Conservation (phyloP, 768 basidiomycete genomes). For the Lactarius akahatsu region DNA sequence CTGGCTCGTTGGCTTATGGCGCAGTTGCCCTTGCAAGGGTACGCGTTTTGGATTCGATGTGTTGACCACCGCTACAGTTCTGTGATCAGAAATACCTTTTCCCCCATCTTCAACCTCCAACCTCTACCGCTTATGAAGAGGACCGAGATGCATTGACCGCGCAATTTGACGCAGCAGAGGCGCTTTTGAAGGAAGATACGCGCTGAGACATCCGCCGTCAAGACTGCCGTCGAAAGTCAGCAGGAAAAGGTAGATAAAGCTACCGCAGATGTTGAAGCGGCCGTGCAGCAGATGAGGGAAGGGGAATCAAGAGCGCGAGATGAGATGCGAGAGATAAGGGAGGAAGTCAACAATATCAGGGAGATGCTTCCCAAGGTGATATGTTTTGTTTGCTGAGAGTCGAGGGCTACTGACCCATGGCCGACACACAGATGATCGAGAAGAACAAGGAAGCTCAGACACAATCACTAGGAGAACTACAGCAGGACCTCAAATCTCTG, state of each 20-base stretch:
- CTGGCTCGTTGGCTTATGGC: constrained; percentile 81
- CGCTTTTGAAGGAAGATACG: constrained; percentile 81
- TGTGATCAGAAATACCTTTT: constrained; percentile 75
- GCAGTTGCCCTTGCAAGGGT: constrained; percentile 79
- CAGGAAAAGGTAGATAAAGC: constrained; percentile 68
- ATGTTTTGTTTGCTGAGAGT: constrained; percentile 19
- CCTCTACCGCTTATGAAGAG: constrained; percentile 82
- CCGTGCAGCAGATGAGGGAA: constrained; percentile 72
- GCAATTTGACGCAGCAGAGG: constrained; percentile 88
- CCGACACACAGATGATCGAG: constrained; percentile 78
- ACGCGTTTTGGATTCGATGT: constrained; percentile 27
- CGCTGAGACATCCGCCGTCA: constrained; percentile 68
- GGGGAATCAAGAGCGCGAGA: constrained; percentile 77
- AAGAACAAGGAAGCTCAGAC: constrained; percentile 86
- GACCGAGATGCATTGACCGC: constrained; percentile 82
- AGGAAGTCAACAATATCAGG: constrained; percentile 85
- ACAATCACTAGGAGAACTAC: constrained; percentile 80
- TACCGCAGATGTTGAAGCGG: constrained; percentile 67
- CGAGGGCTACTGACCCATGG: constrained; percentile 9
- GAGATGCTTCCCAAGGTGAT: constrained; percentile 92
- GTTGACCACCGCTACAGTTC: background rate
- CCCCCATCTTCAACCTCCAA: constrained; percentile 88
- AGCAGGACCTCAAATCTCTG: constrained; percentile 91
- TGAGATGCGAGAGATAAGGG: constrained; percentile 88
- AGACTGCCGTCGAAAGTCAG: constrained; percentile 73